Base-by-base conservation (phyloP, 1,139 yeast species). In the Lodderomyces jiufengensis region DNA sequence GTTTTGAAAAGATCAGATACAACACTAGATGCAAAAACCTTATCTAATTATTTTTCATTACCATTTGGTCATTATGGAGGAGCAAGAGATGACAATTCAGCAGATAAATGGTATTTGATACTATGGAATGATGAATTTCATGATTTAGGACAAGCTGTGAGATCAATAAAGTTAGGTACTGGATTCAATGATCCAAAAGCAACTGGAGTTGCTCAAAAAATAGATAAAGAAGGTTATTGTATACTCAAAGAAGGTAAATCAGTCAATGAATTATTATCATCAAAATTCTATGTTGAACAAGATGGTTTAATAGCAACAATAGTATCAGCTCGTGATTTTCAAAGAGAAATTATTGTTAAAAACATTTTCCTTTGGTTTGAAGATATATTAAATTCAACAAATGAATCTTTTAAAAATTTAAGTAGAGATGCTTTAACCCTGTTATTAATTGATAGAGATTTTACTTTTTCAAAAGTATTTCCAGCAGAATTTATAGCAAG, bases 41-140 rank as follows among this genome's bases (percentile, higher is more conserved):
- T 66, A 26, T 61, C 71, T 1, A 52, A 63, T 27, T 38, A 46
- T 24, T 52, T 66, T 2, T 47, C 62, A 1, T 55, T 69, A 10
- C 62, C 69, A 0, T 37, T 38, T 21, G 52, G 38, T 23, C 43
- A 43, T n/a, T 66, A 66, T 37, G 66, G 61, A 5, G 61, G 58
- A 0, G 55, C 48, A 1, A 42, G 36, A 4, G 70, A 63, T 40
- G 28, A 29, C 4, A 62, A 61, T 41, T 46, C 62, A 1, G 45
- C 45, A 10, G 51, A 60, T 14, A 35, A 41, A 27, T 77, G 75
- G 64, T 59, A 63, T 32, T 63, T 80, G 24, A 54, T 80, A 15
- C 60, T 83, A 14, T 84, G 88, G 83, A 84, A 84, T 52, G 94
- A 84, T 50, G 92, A 84, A 50, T 68, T 65, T 44, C 92, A 84